Base-by-base conservation (phyloP, 2,329 filamentous ascomycete species). In the Geosmithia morbida region DNA sequence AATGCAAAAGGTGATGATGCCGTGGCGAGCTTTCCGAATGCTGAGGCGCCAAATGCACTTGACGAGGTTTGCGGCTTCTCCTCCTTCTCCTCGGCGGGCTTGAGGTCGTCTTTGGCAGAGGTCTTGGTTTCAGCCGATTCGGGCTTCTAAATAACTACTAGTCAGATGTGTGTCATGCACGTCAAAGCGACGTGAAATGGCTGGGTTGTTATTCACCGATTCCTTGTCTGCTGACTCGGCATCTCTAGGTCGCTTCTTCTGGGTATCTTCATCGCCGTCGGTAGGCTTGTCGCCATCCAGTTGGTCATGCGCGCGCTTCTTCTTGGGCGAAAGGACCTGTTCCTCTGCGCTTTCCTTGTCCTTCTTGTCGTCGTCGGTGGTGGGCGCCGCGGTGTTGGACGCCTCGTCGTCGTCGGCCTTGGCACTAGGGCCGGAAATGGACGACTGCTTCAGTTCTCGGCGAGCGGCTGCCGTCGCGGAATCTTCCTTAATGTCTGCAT, bases 41-140 rank as follows among this genome's bases (percentile, higher is more conserved):
- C 77, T 2, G 84, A 88, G 44, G 70, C 71, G 19, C 78, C 77
- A 60, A 88, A 88, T 6, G 81, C 77, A 10, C 75, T 75, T 13
- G 70, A 51, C 7, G 82, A 78, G 17, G 77, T 74, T 46, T 61
- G 58, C 37, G 53, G 50, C 29, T 53, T 42, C 45, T 59, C 55
- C 48, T 61, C 59, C 39, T 56, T 55, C 17, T 52, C 44, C 58
- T 58, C 43, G 48, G 48, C 33, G 16, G 49, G n/a, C 44, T 56
- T 52, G 48, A 50, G 47, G 40, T 49, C 51, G 40, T 48, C 48
- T 46, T 47, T 44, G 11, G 44, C 14, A 7, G 33, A 19, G 14
- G 22, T 17, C 37, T 45, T 19, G 13, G 43, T 7, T 22, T 42
- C 30, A 16, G 46, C 42, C 14, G 44, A 18, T 29, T 47, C 45